Conservation (phyloP, 1,284 basidiomycete genomes). For the Trichosporon asahii region DNA sequence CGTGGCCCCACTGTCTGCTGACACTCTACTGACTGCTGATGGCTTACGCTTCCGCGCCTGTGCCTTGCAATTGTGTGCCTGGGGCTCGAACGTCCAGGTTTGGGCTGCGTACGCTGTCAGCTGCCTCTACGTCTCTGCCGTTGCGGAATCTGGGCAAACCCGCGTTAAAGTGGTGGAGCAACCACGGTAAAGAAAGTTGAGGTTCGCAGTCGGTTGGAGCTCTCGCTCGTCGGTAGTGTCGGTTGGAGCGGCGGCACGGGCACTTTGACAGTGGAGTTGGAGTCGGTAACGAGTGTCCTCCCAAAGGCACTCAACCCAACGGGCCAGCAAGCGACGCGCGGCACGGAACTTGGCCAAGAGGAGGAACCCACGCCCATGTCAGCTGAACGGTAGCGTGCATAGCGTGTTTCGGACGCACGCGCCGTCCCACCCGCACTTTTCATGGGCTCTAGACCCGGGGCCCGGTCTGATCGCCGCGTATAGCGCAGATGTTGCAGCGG, state of each 20-base stretch:
- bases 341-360: background rate
- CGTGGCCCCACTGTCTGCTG: background rate
- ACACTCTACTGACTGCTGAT: background rate
- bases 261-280: background rate
- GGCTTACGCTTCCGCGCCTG: background rate
- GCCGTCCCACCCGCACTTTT: background rate
- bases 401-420: background rate
- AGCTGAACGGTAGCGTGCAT: background rate
- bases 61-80: background rate
- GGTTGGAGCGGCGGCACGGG: background rate
- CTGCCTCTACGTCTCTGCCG: background rate
- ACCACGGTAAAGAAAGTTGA: background rate
- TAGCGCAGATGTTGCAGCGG: background rate
- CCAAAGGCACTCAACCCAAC: no score
- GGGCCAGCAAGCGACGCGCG: background rate
- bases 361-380: background rate
- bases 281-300: background rate
- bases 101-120: background rate
- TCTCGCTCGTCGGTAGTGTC: no score
- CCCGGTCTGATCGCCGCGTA: constrained; percentile 1
- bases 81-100: background rate
- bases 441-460: background rate
- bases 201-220: no score
- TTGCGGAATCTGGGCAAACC: background rate
- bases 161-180: background rate